Base-by-base conservation (phyloP, 1,284 basidiomycete species). In the Volvariella volvacea region DNA sequence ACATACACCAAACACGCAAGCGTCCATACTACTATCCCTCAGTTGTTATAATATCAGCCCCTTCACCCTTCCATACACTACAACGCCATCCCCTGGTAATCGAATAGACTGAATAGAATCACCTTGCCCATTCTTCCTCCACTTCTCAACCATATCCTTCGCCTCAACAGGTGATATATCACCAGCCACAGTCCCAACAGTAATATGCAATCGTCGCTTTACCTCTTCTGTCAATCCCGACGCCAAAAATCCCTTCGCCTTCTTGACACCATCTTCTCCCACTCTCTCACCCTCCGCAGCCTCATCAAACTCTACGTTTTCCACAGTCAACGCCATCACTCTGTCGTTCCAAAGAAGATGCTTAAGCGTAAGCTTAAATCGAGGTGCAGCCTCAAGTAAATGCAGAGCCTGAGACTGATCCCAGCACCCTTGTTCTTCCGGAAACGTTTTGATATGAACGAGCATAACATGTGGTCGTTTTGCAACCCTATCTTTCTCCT, bases 391-490 rank as follows among this genome's bases (percentile, higher is more conserved):
- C 0, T 60, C 49, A 30, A 73, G 54, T 20, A 55, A 59, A 20
- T 75, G 66, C 8, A 92, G 61, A 4, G 51, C 56, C 16, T 58
- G 53, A 54, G 88, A 92, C 14, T 66, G 64, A 4, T 82, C 71
- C 92, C 92, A 94, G 2, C 90, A 62, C 15, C 52, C 60, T 46
- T 63, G 45, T 32, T 74, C 75, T 3, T 46, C 66, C 3, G 73
- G 69, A 3, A 86, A 67, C 19, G 65, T 60, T 20, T 82, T 84
- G 50, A 66, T 63, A 61, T 99, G 95, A 6, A 87, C 81, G 43
- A 98, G 67, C 0, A 95, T 98, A 44, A 97, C 71, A 61, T 99
- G 95, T 1, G 94, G 92, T 3, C 72, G 64, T 10, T 60, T 53
- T 2, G 77, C 65, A 16, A 95, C 59, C 10, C 91, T 71, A 2